Percentiles rank a stretch among this genome's conserved stretches.
Conservation (phyloP, 257 asterid genomes). For the Nicotiana tabacum region DNA sequence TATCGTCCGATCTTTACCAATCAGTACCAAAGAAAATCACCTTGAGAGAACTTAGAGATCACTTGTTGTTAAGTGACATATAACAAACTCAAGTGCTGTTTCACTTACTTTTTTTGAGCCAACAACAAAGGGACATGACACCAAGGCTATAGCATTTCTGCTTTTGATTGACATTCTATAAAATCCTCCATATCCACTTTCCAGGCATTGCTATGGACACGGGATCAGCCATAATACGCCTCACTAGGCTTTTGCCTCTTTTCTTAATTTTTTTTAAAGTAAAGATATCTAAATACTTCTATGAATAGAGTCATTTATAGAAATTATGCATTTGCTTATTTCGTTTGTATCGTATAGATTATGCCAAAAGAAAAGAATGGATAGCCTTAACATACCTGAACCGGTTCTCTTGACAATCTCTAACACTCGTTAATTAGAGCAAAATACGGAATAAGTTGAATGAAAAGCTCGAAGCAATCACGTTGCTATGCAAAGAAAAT, state of each 20-base stretch:
- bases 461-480: too few relatives aligned
- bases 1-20: not conserved
- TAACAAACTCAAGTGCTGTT: not conserved
- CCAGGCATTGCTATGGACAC: not conserved
- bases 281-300: not conserved
- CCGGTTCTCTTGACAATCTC: too few relatives aligned
- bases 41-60: not conserved
- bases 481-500: too few relatives aligned
- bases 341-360: too few relatives aligned
- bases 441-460: too few relatives aligned
- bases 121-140: not conserved
- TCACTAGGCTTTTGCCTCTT: not conserved
- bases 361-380: too few relatives aligned
- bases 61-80: not conserved
- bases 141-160: not conserved
- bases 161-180: not conserved
- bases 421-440: too few relatives aligned
- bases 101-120: not conserved
- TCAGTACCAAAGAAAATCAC: conserved; percentile 1
- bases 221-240: not conserved
- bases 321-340: too few relatives aligned
- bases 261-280: not conserved
- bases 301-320: too few relatives aligned
- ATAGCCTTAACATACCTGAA: too few relatives aligned
- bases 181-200: not conserved